These are phyloP conservation scores for Tolypocladium capitatum DNA, from an alignment of 2,329 filamentous ascomycete genomes.

Conservation along the genomic window DNA sequence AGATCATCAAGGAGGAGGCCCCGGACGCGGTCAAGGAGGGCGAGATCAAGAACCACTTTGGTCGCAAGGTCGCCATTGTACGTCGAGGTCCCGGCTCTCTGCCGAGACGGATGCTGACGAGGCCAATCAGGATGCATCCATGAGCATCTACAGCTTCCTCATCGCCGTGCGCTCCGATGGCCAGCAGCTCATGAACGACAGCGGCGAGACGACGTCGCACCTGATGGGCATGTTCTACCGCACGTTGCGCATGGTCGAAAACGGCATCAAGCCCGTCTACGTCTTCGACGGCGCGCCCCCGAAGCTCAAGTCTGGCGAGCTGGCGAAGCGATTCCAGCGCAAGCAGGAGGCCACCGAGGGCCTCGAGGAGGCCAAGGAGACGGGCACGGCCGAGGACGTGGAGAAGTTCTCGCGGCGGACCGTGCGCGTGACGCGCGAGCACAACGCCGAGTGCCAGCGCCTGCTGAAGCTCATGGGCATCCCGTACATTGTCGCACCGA, in stretches of 20 bases:
- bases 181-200: slow-evolving; percentile 89
- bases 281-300: slow-evolving; percentile 96
- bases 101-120: neutral
- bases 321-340: slow-evolving; percentile 90
- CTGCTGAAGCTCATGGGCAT: slow-evolving; percentile 92
- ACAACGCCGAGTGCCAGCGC: slow-evolving; percentile 88
- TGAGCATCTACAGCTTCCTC: slow-evolving; percentile 98
- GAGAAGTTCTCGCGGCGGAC: slow-evolving; percentile 94
- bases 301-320: slow-evolving; percentile 92
- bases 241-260: slow-evolving; percentile 94
- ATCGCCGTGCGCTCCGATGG: slow-evolving; percentile 95
- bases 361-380: slow-evolving; percentile 92
- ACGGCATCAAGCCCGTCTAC: slow-evolving; percentile 96
- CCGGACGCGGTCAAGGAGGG: slow-evolving; percentile 93
- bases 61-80: slow-evolving; percentile 94
- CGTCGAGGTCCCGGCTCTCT: slow-evolving; percentile 20
- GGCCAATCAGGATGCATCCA: slow-evolving; percentile 45
- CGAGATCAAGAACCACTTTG: slow-evolving; percentile 98
- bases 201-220: slow-evolving; percentile 92
- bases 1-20: slow-evolving; percentile 79
- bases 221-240: slow-evolving; percentile 99
- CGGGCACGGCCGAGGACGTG: slow-evolving; percentile 89
- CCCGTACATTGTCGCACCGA: slow-evolving; percentile 87
- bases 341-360: slow-evolving; percentile 85
- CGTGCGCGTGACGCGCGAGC: slow-evolving; percentile 88